phyloP scores from a whole-genome alignment of 106 monocot genomes.

The Platanthera guangdongensis region DNA sequence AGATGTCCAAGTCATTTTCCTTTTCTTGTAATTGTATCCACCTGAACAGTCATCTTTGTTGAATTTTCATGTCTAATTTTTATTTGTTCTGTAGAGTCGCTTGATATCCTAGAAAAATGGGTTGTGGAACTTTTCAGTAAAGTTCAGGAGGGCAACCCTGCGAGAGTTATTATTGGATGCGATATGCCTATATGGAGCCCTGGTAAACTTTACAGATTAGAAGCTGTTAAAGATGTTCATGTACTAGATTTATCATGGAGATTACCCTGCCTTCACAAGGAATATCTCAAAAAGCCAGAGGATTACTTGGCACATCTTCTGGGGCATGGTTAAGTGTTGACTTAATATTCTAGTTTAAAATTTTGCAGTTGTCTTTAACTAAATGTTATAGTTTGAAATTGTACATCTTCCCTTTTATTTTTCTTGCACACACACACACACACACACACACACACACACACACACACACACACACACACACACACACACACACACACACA shows the following conservation, averaged over 20 bases:
- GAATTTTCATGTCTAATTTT: background rate
- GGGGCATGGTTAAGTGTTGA: conserved; percentile 65
- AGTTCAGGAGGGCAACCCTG: conserved; percentile 40
- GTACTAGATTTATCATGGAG: conserved; percentile 77
- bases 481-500: background rate
- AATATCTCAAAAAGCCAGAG: conserved; percentile 93
- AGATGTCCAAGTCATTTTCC: background rate
- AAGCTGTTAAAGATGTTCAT: conserved; percentile 94
- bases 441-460: background rate
- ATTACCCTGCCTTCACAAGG: conserved; percentile 81
- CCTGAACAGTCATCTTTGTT: background rate
- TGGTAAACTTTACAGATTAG: conserved; percentile 70
- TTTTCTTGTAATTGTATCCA: background rate
- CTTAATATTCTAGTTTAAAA: background rate
- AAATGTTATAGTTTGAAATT: background rate
- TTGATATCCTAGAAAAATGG: conserved; percentile 83
- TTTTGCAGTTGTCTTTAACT: background rate
- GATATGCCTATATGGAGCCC: conserved; percentile 64
- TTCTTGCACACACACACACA: background rate
- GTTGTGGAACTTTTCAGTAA: conserved; percentile 71
- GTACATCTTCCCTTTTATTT: background rate
- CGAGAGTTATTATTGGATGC: conserved; percentile 14
- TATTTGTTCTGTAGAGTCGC: conserved; percentile 50
- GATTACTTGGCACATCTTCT: conserved; percentile 86
- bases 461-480: background rate